Base-by-base conservation (phyloP, 805 yeast species). In the Saccharomycopsis sp. region DNA sequence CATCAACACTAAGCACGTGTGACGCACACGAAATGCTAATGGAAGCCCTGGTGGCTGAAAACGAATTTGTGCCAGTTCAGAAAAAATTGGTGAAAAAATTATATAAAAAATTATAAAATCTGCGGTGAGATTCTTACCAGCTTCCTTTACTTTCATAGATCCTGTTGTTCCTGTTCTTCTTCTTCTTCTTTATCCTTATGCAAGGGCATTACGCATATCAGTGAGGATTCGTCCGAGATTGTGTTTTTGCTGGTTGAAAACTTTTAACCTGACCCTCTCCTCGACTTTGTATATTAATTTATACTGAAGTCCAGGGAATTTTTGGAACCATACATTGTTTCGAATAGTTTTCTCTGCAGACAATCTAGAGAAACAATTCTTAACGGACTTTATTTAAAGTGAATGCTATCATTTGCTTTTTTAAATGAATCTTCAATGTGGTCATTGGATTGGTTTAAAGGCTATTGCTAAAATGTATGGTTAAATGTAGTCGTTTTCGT, bases 191-290 rank as follows among this genome's bases (percentile, higher is more conserved):
- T 78, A 89, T 91, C 97, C 86, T 92, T 92, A 90, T 92, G 98
- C 99, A 87, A 87, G 99, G 98, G 98, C 97, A 92, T 91, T 92
- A 94, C 98, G 97, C 96, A 96, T 90, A 91, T 92, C 98, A 91
- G 97, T 92, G 99, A 92, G 98, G 99, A 94, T 91, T 91, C 97
- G 97, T 94, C 99, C 98, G 99, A 92, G 99, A 91, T 91, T 96
- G 96, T 92, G 98, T 94, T 89, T 92, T 92, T 92, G 99, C 99
- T 92, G 96, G 97, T 92, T 94, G 97, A 94, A 92, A 94, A 89
- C 91, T 89, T 83, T 84, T 86, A 87, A 94, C 91, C 75, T 82
- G 92, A 91, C 96, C 86, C 81, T 80, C 83, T 85, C 84, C 82
- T 82, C 72, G 37, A 12, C 37, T 29, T 29, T 29, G 37, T 29